Conservation (phyloP, 495 filamentous ascomycete genomes). For the Penicillium maclennaniae region DNA sequence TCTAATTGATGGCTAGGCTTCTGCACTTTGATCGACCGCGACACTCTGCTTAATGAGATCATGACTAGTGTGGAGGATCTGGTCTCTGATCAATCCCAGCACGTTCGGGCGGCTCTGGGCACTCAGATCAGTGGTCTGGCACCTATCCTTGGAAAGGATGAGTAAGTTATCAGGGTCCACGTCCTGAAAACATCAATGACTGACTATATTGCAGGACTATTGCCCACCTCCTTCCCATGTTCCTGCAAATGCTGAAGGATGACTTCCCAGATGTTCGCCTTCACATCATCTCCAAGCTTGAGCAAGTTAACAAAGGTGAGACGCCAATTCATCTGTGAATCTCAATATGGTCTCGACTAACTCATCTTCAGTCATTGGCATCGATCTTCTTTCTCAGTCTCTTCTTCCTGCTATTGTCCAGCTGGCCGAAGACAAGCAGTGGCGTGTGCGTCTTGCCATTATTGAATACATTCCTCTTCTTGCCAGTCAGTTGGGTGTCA, state of each 20-base stretch:
- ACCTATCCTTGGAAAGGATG: conserved; percentile 94
- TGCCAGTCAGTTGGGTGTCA: conserved; percentile 90
- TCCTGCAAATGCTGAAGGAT: conserved; percentile 98
- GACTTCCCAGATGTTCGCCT: conserved; percentile 97
- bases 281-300: conserved; percentile 97
- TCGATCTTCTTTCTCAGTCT: conserved; percentile 92
- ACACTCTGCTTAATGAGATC: conserved; percentile 89
- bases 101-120: conserved; percentile 90
- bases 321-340: conserved; percentile 45
- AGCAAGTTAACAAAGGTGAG: conserved; percentile 92
- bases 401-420: conserved; percentile 98
- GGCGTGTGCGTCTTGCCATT: conserved; percentile 95
- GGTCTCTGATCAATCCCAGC: conserved; percentile 92
- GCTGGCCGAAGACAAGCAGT: conserved; percentile 98
- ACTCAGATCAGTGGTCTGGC: conserved; percentile 97
- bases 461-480: conserved; percentile 98
- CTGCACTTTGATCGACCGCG: conserved; percentile 79
- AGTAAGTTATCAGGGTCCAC: conserved; percentile 57
- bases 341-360: conserved; percentile 76
- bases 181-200: background rate
- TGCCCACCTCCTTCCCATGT: conserved; percentile 95
- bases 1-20: conserved; percentile 60
- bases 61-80: conserved; percentile 96
- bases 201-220: conserved; percentile 63
- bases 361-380: conserved; percentile 74